Conservation (phyloP, 1,139 yeast genomes). For the Suhomyces coccinellae region DNA sequence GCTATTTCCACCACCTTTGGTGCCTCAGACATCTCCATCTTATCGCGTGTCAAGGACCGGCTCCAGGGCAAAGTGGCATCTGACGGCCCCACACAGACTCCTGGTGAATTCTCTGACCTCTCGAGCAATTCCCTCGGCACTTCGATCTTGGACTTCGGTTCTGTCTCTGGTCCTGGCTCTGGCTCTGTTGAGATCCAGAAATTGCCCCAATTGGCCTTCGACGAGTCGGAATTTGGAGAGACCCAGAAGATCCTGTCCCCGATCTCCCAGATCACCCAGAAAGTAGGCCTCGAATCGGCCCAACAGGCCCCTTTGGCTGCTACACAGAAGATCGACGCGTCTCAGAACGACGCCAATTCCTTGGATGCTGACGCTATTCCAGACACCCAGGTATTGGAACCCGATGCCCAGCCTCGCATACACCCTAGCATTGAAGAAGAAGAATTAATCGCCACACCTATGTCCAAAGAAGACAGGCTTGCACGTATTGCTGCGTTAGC, state of each 20-base stretch:
- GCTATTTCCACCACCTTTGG: conserved; percentile 16
- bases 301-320: background rate
- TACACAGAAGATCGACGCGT: background rate
- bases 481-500: conserved; percentile 25
- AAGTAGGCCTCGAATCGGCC: background rate
- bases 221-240: conserved; percentile 23
- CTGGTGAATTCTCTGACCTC: background rate
- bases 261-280: background rate
- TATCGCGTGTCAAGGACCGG: conserved; percentile 21
- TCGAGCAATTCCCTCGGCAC: conserved; percentile 11
- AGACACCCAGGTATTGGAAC: background rate
- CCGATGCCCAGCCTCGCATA: conserved; percentile 5
- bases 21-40: conserved; percentile 15
- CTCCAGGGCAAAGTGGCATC: conserved; percentile 13
- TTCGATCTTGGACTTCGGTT: conserved; percentile 14
- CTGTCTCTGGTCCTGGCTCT: background rate
- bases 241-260: conserved; percentile 2
- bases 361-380: background rate
- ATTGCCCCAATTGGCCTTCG: conserved; percentile 33
- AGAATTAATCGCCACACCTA: conserved; percentile 8
- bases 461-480: conserved; percentile 24
- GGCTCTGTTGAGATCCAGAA: conserved; percentile 12
- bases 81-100: background rate
- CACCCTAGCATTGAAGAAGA: conserved; percentile 9
- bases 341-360: background rate